A percentile compares a stretch with the other conserved stretches of the same genome.
phyloP scores from a whole-genome alignment of 1,284 basidiomycete genomes.

The Fomitopsis betulina region DNA sequence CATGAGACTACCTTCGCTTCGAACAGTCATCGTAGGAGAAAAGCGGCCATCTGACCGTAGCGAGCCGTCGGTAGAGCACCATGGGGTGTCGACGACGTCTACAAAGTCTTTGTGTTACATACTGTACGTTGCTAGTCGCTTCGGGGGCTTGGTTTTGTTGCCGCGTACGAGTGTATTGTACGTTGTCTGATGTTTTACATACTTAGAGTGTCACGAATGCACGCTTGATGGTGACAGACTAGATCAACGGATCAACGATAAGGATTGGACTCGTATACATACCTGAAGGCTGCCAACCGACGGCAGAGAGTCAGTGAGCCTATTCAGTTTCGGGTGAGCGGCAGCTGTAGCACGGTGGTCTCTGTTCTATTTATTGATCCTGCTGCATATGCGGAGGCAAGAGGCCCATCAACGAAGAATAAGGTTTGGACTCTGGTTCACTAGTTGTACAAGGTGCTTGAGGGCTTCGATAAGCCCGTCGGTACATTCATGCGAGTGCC shows the following conservation, averaged over 20 bases:
- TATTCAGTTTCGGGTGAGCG: too few relatives aligned
- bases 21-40: neutral
- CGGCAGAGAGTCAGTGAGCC: too few relatives aligned
- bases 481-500: too few relatives aligned
- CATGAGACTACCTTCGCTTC: neutral
- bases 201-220: neutral
- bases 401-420: too few relatives aligned
- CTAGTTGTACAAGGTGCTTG: too few relatives aligned
- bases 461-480: too few relatives aligned
- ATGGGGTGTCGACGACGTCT: neutral
- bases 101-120: neutral
- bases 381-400: too few relatives aligned
- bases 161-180: neutral
- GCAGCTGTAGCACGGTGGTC: too few relatives aligned
- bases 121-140: neutral
- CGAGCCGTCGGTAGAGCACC: neutral
- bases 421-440: too few relatives aligned
- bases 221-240: neutral
- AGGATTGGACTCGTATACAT: too few relatives aligned
- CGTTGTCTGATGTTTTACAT: neutral
- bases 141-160: neutral
- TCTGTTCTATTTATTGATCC: too few relatives aligned
- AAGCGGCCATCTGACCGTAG: neutral
- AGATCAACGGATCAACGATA: neutral
- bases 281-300: too few relatives aligned